These are phyloP conservation scores for Hanseniaspora meyeri DNA, from an alignment of 805 yeast genomes.

Conservation along the genomic window DNA sequence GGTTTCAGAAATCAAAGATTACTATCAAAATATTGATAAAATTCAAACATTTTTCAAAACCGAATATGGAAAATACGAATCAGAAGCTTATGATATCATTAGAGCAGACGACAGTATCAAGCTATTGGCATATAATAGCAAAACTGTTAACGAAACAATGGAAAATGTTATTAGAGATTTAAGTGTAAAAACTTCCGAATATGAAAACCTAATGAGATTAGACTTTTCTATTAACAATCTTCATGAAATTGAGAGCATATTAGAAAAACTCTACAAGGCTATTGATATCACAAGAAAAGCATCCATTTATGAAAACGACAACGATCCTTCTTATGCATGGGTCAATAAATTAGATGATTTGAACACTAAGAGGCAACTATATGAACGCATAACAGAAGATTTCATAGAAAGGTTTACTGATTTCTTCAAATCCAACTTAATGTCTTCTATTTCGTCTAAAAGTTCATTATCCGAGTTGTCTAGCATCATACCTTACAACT, in stretches of 20 bases:
- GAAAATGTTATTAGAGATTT: constrained; percentile 59
- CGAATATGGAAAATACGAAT: constrained; percentile 50
- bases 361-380: constrained; percentile 52
- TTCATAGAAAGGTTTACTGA: constrained; percentile 38
- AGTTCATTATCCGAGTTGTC: constrained; percentile 28
- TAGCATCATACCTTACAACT: constrained; percentile 35
- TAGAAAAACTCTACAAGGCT: constrained; percentile 50
- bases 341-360: constrained; percentile 39
- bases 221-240: constrained; percentile 37
- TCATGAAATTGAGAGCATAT: constrained; percentile 42
- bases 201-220: constrained; percentile 36
- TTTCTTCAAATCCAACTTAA: constrained; percentile 32
- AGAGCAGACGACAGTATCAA: constrained; percentile 70
- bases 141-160: constrained; percentile 57
- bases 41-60: constrained; percentile 45
- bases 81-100: constrained; percentile 61
- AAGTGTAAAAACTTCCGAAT: constrained; percentile 45
- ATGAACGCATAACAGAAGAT: constrained; percentile 41
- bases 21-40: constrained; percentile 46
- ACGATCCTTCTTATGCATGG: constrained; percentile 29
- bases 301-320: constrained; percentile 19
- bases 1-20: constrained; percentile 34
- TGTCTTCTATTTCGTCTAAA: constrained; percentile 29
- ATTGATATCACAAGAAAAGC: constrained; percentile 37
- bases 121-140: constrained; percentile 70